A percentile compares a stretch with the other conserved stretches of the same genome.
Evolutionary conservation across 805 yeast species (phyloP).

Genomic region (Candida coquimbonensis): DNA sequence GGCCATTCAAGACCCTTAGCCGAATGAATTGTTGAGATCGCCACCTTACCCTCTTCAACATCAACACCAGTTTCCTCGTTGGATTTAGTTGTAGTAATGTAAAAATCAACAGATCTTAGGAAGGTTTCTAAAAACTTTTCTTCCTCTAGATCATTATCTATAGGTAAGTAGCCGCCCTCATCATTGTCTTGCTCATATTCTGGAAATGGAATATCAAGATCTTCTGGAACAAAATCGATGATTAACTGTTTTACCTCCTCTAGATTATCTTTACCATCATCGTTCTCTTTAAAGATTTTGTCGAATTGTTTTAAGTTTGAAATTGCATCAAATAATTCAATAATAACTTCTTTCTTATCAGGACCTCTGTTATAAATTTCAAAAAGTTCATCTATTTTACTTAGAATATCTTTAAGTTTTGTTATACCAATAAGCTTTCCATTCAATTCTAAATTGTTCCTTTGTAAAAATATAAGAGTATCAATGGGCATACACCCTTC

Average conservation of each 20-base stretch:
- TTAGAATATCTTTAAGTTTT: neutral
- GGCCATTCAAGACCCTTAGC: slow-evolving; percentile 97
- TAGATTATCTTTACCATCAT: slow-evolving; percentile 30
- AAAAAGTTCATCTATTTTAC: neutral
- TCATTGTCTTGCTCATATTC: neutral
- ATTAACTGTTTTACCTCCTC: slow-evolving; percentile 34
- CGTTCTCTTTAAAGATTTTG: slow-evolving; percentile 16
- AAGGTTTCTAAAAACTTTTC: slow-evolving; percentile 25
- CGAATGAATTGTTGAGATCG: slow-evolving; percentile 81
- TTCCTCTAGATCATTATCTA: neutral
- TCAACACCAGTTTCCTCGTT: slow-evolving; percentile 17
- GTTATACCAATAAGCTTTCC: slow-evolving; percentile 6
- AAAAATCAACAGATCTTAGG: slow-evolving; percentile 30
- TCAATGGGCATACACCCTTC: slow-evolving; percentile 5
- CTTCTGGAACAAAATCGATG: slow-evolving; percentile 28
- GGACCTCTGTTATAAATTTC: neutral
- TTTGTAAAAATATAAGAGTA: slow-evolving; percentile 3
- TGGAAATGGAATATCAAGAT: slow-evolving; percentile 14
- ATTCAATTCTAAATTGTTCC: neutral
- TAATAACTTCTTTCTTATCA: neutral
- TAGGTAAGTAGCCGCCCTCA: neutral
- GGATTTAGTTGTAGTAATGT: slow-evolving; percentile 13
- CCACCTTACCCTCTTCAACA: slow-evolving; percentile 28
- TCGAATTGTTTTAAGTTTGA: neutral
- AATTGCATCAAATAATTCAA: slow-evolving; percentile 14